Evolutionary conservation across 345 rosid species (phyloP).

Genomic region (Excoecaria agallocha): DNA sequence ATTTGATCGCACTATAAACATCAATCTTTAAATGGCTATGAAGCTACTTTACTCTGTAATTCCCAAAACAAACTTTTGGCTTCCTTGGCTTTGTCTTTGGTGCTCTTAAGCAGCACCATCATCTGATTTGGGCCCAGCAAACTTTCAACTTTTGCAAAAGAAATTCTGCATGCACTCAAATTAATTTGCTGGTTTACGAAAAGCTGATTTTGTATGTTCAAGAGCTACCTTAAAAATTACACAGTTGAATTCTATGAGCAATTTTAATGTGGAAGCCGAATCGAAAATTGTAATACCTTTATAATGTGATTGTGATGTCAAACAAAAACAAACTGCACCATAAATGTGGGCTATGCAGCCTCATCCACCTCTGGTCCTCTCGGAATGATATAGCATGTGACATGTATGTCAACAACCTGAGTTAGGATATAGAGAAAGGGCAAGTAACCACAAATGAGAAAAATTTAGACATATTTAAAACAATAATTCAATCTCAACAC

Average conservation of each 20-base stretch:
- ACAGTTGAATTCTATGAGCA: neutral
- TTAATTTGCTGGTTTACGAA: neutral
- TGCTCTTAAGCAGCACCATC: neutral
- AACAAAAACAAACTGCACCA: neutral
- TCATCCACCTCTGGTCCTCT: neutral
- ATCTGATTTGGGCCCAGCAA: neutral
- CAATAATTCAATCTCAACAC: neutral
- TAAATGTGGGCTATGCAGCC: neutral
- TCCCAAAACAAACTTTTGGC: neutral
- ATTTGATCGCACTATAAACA: neutral
- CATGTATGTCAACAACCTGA: neutral
- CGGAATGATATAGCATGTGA: neutral
- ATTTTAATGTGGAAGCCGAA: neutral
- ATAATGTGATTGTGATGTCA: slow-evolving; percentile 8
- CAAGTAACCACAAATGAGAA: neutral
- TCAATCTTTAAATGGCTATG: neutral
- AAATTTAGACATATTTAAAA: neutral
- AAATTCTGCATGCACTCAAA: neutral
- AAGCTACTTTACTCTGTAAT: neutral
- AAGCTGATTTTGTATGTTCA: neutral
- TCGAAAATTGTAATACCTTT: neutral
- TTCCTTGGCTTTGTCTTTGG: neutral
- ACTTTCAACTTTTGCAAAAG: neutral
- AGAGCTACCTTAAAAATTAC: neutral
- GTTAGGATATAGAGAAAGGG: neutral